Conservation (phyloP, 1,284 basidiomycete genomes). For the Crepidotus sp. region DNA sequence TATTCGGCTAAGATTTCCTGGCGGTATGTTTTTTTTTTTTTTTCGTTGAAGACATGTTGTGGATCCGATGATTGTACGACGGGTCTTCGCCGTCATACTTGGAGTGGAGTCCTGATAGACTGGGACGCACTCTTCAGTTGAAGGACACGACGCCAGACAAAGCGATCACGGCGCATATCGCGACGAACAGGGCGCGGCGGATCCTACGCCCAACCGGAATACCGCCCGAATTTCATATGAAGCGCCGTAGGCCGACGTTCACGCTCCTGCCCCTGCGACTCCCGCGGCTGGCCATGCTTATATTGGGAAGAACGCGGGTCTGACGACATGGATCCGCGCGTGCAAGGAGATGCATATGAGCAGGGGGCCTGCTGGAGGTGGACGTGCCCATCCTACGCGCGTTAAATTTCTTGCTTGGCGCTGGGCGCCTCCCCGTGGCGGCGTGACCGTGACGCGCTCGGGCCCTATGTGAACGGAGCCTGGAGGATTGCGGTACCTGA, state of each 20-base stretch:
- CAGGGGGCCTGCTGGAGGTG: no score
- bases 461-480: slow-evolving; percentile 16
- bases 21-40: slow-evolving; percentile 1
- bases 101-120: slow-evolving; percentile 11
- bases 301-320: no score
- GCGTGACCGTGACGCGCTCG: slow-evolving; percentile 13
- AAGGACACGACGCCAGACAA: no score
- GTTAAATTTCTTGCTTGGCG: background rate
- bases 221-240: slow-evolving; percentile 8
- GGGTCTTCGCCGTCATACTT: background rate
- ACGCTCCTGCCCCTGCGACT: slow-evolving; percentile 9
- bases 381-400: background rate
- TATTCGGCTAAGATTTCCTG: slow-evolving; percentile 3
- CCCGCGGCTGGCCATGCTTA: background rate
- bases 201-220: slow-evolving; percentile 7
- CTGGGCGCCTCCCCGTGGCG: background rate
- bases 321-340: background rate
- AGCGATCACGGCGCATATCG: slow-evolving; percentile 12
- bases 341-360: slow-evolving; percentile 6
- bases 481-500: background rate
- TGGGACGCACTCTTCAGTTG: background rate
- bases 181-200: background rate
- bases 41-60: background rate
- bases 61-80: background rate
- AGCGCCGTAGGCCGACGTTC: slow-evolving; percentile 8